A percentile compares a stretch with the other conserved stretches of the same genome.
These are phyloP conservation scores for Clavispora fructus DNA, from an alignment of 805 yeast genomes.

Conservation along the genomic window DNA sequence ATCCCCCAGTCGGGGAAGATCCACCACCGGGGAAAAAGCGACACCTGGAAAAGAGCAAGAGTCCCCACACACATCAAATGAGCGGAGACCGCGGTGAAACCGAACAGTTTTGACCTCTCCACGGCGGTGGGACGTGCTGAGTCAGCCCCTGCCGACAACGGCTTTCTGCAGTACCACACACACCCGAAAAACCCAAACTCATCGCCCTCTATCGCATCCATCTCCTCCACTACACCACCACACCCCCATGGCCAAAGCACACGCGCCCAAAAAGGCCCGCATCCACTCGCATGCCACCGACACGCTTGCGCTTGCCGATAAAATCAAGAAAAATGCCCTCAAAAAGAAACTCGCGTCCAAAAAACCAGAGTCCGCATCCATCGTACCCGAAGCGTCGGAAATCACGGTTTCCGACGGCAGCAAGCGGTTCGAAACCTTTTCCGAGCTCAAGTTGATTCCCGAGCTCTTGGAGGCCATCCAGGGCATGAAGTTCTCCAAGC, in stretches of 20 bases:
- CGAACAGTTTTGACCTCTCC: too few species aligned
- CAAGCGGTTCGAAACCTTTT: conserved; percentile 36
- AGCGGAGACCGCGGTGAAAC: too few species aligned
- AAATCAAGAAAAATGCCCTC: conserved; percentile 39
- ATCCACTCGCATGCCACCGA: conserved; percentile 18
- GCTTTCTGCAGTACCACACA: neutral
- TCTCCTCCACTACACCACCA: neutral
- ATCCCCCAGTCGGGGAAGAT: too few species aligned
- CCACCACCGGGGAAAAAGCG: too few species aligned
- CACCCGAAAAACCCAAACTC: neutral
- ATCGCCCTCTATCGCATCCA: neutral
- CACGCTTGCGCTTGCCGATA: conserved; percentile 50
- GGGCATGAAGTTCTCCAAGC: conserved; percentile 66
- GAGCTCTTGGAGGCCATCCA: conserved; percentile 78
- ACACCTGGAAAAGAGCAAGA: too few species aligned
- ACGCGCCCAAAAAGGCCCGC: conserved; percentile 8
- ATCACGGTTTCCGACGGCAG: conserved; percentile 9
- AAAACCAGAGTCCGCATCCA: conserved; percentile 10
- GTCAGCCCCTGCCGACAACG: neutral
- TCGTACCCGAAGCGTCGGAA: conserved; percentile 14
- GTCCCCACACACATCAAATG: too few species aligned
- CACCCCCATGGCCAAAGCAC: conserved; percentile 3
- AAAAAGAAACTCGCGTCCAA: conserved; percentile 13
- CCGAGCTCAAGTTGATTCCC: conserved; percentile 61
- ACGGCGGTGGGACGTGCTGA: neutral